Evolutionary conservation across 2,329 filamentous ascomycete species (phyloP), one percentile per base, ranked within the genome.

Genomic region (Stemphylium lycopersici): DNA sequence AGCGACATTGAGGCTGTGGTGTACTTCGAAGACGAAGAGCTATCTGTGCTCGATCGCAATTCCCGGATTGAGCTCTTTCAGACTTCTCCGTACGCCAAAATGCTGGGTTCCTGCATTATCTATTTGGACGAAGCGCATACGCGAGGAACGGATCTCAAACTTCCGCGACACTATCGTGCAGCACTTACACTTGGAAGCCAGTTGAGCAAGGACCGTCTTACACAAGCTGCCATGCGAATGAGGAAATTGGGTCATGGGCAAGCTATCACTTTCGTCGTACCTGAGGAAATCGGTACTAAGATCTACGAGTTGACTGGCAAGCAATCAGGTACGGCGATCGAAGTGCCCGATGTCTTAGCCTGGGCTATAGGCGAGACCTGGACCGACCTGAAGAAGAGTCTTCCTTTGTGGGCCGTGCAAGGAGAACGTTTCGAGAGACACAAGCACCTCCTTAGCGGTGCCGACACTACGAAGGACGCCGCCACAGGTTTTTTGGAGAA

Each of bases 41-140:
- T 87, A 0, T 79, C 71, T 0, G 83, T 88, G 0, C 34, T 87
- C 0, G 80, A 85, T 53, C 76, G 79, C 0, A 69, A 72, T 3
- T 82, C 79, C 0, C 66, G 68, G 0, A 59, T 79, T 0, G 82
- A 86, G 33, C 65, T 73, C 0, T 76, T 92, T 0, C 79, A 82
- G 3, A 80, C 76, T 0, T 91, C 89, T 0, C 80, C 86, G 0
- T 90, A 84, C 61, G 71, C 76, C 0, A 76, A 79, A 0, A 80
- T 86, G 5, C 71, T 88, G 0, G 83, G 85, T 4, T 61, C 60
- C 0, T 92, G 88, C 49, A 68, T 90, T 0, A 78, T 91, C 0
- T 92, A 87, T 48, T 77, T 93, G 0, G 89, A 92, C 44, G 85
- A 92, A 52, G 81, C 83, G 0, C 88, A 92, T 56, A 90, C 88